Conservation (phyloP, 2,329 filamentous ascomycete genomes). For the Fusarium aywerte region DNA sequence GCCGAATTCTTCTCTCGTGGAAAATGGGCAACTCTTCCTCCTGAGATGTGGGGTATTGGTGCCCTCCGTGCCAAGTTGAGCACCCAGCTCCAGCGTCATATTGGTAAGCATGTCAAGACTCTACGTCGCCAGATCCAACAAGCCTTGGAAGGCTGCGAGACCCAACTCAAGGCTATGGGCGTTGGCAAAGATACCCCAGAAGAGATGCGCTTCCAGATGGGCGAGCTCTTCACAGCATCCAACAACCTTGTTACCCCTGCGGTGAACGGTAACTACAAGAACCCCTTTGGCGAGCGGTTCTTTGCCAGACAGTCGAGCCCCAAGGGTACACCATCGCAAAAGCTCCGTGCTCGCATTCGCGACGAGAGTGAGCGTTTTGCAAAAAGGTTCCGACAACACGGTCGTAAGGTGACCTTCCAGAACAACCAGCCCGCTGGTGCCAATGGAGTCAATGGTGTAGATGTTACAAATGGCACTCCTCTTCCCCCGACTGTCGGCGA, state of each 20-base stretch:
- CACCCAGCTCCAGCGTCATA: constrained; percentile 62
- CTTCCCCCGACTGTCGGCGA: constrained; percentile 50
- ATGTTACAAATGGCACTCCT: constrained; percentile 27
- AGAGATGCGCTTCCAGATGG: constrained; percentile 65
- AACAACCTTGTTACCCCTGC: constrained; percentile 65
- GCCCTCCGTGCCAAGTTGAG: constrained; percentile 62
- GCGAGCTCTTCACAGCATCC: constrained; percentile 63
- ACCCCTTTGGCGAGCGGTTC: constrained; percentile 62
- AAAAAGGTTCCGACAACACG: constrained; percentile 60
- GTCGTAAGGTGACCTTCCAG: constrained; percentile 60
- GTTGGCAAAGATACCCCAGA: constrained; percentile 62
- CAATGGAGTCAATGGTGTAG: constrained; percentile 25
- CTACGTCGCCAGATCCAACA: constrained; percentile 63
- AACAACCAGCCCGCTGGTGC: constrained; percentile 32
- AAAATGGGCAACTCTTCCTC: constrained; percentile 61
- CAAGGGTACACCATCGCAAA: constrained; percentile 62
- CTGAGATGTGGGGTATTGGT: constrained; percentile 59
- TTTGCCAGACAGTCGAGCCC: constrained; percentile 61
- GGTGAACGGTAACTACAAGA: constrained; percentile 66
- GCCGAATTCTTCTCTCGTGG: constrained; percentile 61
- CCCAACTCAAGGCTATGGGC: constrained; percentile 62
- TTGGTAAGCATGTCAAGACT: constrained; percentile 62
- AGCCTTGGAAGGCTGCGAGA: constrained; percentile 60
- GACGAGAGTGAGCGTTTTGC: constrained; percentile 65
- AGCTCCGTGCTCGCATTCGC: constrained; percentile 61